Conservation (phyloP, 768 basidiomycete species). For the Pluteus cervinus region DNA sequence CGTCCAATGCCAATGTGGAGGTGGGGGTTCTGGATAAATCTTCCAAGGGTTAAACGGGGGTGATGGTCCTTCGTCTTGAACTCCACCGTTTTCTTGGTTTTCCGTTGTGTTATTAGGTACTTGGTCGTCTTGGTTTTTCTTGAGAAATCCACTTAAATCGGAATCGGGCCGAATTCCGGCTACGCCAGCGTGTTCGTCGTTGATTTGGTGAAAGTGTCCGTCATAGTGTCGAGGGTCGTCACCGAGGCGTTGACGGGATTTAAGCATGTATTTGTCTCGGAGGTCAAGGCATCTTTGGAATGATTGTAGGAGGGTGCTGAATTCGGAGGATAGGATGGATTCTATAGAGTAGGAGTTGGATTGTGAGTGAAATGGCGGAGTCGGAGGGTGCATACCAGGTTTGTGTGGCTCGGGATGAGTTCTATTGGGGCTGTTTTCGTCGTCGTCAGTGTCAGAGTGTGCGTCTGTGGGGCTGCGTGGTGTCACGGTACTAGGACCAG, state of each 20-base stretch:
- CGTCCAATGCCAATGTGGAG: slow-evolving; percentile 93
- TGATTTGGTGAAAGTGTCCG: slow-evolving; percentile 63
- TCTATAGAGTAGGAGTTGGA: slow-evolving; percentile 20
- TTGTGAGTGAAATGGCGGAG: slow-evolving; percentile 4
- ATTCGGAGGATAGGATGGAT: slow-evolving; percentile 35
- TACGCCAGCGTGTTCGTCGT: slow-evolving; percentile 55
- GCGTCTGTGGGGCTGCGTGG: too few relatives aligned
- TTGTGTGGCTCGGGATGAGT: slow-evolving; percentile 35
- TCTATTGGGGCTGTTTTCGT: slow-evolving; percentile 64
- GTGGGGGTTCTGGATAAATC: slow-evolving; percentile 89
- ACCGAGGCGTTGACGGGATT: slow-evolving; percentile 85
- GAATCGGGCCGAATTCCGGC: slow-evolving; percentile 64
- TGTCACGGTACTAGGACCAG: too few relatives aligned
- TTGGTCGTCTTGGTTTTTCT: slow-evolving; percentile 7
- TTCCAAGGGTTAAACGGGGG: slow-evolving; percentile 62
- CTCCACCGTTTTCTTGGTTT: too few relatives aligned
- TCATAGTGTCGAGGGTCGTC: slow-evolving; percentile 95
- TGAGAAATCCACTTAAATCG: slow-evolving; percentile 20
- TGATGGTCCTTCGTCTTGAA: slow-evolving; percentile 15
- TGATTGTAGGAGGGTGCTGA: slow-evolving; percentile 54
- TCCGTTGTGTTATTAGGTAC: slow-evolving; percentile 10
- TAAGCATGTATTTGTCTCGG: slow-evolving; percentile 91
- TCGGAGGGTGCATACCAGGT: slow-evolving; percentile 16
- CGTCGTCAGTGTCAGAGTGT: too few relatives aligned
- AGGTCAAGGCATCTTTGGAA: slow-evolving; percentile 84